Evolutionary conservation across 2,329 filamentous ascomycete species (phyloP).

Genomic region (Emergomyces pasteurianus): DNA sequence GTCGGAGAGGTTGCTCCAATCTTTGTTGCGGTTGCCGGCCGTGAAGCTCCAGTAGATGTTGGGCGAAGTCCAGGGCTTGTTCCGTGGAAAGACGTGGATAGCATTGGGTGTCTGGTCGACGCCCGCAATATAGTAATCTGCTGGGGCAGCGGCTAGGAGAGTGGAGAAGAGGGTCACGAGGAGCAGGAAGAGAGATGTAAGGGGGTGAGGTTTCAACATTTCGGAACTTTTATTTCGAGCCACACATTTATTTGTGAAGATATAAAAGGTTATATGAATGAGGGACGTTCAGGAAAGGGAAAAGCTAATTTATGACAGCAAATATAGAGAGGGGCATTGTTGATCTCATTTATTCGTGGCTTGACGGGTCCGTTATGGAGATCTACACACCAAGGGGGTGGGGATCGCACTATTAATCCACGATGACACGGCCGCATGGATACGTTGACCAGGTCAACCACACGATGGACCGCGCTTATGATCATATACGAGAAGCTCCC

Average conservation of each 20-base stretch:
- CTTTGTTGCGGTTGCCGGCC: slow-evolving; percentile 1
- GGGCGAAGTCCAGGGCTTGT: slow-evolving; percentile 10
- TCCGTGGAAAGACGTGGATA: slow-evolving; percentile 12
- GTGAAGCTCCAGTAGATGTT: slow-evolving; percentile 12
- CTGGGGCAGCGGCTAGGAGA: not conserved
- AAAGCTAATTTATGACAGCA: not conserved
- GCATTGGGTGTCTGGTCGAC: slow-evolving; percentile 13
- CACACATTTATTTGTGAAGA: not conserved
- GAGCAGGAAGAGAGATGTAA: not conserved
- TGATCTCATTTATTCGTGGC: not conserved
- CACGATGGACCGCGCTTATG: not conserved
- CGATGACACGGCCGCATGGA: not conserved
- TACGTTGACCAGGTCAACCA: not conserved
- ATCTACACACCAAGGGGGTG: not conserved
- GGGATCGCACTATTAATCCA: not conserved
- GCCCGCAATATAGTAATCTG: slow-evolving; percentile 13
- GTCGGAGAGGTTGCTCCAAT: slow-evolving; percentile 11
- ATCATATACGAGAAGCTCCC: not conserved
- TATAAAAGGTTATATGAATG: not conserved
- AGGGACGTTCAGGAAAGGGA: not conserved
- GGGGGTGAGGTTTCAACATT: not conserved
- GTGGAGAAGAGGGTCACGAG: not conserved
- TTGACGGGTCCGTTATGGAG: not conserved
- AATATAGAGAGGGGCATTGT: not conserved
- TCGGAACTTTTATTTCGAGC: not conserved